Evolutionary conservation across 768 basidiomycete species (phyloP), one percentile per base, ranked within the genome.

Genomic region (Lenzites betulinus): DNA sequence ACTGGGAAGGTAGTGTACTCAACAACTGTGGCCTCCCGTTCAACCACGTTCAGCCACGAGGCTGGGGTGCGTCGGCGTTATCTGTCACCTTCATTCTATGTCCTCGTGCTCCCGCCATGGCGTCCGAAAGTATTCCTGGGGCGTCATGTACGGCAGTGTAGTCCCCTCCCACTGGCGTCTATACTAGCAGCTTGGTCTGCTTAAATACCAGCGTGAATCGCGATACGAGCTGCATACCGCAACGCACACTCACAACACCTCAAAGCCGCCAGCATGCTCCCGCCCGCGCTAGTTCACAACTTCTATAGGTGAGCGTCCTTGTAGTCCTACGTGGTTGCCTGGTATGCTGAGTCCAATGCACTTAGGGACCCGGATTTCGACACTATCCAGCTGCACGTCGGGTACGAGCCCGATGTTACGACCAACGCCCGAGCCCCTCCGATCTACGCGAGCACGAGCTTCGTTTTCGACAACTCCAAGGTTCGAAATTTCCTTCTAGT

Each of bases 351-450:
- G 15, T 28, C 8, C 9, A 28, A n/a, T 5, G 9, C 39, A 30
- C 47, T n/a, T 7, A 79, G 78, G 61, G 70, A 68, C 35, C 88
- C 88, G 44, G 88, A 90, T 67, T 91, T 92, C 65, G 90, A 92
- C 66, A 92, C 90, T 2, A 77, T 92, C 49, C 89, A 91, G 73
- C 78, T 93, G 16, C 91, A 93, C 69, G 92, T 85, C 22, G 92
- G 92, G 1, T 86, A 91, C 63, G 74, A 73, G 15, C 81, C 82
- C 12, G 89, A 90, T 71, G 71, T 82, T 1, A 70, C 85, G 3
- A 90, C 87, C 0, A 85, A 87, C 60, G 87, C 92, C 4, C 82
- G 91, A 3, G 92, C 91, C 3, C 82, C 85, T 0, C 92, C 92
- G 0, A 90, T 93, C 69, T 92, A 91, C 59, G 84, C 88, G 0